These are phyloP conservation scores for Phaeoacremonium minimum DNA, from an alignment of 2,329 filamentous ascomycete genomes.

Conservation along the genomic window DNA sequence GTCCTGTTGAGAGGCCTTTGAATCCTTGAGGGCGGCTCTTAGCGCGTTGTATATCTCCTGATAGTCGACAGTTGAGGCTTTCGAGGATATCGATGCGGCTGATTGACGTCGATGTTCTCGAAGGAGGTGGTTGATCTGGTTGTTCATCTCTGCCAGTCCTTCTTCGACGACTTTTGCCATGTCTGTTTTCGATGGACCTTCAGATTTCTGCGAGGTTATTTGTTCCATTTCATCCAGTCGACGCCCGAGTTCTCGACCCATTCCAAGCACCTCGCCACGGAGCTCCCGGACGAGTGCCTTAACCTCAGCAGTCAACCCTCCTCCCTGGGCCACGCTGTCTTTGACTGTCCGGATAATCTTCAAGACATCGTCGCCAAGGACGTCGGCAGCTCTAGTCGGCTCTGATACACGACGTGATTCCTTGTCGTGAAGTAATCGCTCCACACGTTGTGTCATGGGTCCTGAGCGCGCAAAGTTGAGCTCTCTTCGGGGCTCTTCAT, in stretches of 20 bases:
- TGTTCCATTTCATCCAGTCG: constrained; percentile 69
- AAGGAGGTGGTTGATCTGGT: constrained; percentile 77
- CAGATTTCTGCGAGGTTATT: constrained; percentile 39
- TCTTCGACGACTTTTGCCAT: constrained; percentile 75
- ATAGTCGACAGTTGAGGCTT: constrained; percentile 63
- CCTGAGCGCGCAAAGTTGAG: constrained; percentile 26
- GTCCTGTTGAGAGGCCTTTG: constrained; percentile 42
- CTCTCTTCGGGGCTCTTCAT: constrained; percentile 28
- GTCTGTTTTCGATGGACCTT: constrained; percentile 60
- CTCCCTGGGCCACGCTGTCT: constrained; percentile 83
- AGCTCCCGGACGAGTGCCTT: constrained; percentile 88
- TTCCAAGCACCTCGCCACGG: constrained; percentile 86
- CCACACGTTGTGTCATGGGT: constrained; percentile 33
- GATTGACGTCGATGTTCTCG: constrained; percentile 70
- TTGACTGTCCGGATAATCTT: constrained; percentile 83
- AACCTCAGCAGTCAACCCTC: constrained; percentile 85
- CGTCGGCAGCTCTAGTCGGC: constrained; percentile 40
- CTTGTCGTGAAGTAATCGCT: constrained; percentile 38
- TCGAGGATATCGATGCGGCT: constrained; percentile 56
- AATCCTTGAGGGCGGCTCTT: constrained; percentile 67
- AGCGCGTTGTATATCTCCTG: constrained; percentile 84
- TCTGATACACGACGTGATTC: constrained; percentile 40
- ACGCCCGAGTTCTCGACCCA: constrained; percentile 86
- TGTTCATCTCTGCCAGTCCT: constrained; percentile 75
- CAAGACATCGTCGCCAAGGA: constrained; percentile 73